A percentile compares a stretch with the other conserved stretches of the same genome.
Evolutionary conservation across 495 filamentous ascomycete genomes (phyloP).

Genomic region (Neurospora sp.): DNA sequence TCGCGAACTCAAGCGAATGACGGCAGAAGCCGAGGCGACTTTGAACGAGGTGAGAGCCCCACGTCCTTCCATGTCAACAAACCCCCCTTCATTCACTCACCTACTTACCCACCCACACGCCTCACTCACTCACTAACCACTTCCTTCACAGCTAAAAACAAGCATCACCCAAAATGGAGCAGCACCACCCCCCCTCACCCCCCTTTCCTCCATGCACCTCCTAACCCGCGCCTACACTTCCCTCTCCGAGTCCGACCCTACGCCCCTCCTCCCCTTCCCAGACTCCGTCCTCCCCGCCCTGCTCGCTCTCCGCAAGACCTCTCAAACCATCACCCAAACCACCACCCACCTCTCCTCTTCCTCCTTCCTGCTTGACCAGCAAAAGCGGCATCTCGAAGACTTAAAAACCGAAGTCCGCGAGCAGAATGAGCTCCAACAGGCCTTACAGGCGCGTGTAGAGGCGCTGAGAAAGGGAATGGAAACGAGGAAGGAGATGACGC

Average conservation of each 20-base stretch:
- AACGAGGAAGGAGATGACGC: constrained; percentile 45
- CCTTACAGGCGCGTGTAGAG: constrained; percentile 36
- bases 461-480: constrained; percentile 43
- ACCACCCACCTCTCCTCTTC: constrained; percentile 50
- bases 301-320: constrained; percentile 55
- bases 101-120: too few relatives aligned
- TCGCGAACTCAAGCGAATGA: constrained; percentile 51
- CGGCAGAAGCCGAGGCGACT: constrained; percentile 54
- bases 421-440: constrained; percentile 49
- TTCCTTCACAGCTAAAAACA: neutral
- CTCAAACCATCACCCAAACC: constrained; percentile 50
- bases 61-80: neutral
- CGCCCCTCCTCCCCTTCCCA: constrained; percentile 45
- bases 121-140: neutral
- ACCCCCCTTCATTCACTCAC: neutral
- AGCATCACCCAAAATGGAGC: neutral
- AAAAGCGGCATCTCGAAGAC: constrained; percentile 43
- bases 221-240: constrained; percentile 57
- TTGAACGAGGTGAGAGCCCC: constrained; percentile 32
- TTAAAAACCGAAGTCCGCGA: constrained; percentile 56
- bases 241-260: constrained; percentile 46
- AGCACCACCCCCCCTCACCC: neutral
- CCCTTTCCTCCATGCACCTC: constrained; percentile 30
- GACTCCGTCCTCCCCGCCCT: constrained; percentile 62
- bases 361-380: constrained; percentile 40